Evolutionary conservation across 305 asterid species (phyloP).

Genomic region (Fraxinus paxiana): DNA sequence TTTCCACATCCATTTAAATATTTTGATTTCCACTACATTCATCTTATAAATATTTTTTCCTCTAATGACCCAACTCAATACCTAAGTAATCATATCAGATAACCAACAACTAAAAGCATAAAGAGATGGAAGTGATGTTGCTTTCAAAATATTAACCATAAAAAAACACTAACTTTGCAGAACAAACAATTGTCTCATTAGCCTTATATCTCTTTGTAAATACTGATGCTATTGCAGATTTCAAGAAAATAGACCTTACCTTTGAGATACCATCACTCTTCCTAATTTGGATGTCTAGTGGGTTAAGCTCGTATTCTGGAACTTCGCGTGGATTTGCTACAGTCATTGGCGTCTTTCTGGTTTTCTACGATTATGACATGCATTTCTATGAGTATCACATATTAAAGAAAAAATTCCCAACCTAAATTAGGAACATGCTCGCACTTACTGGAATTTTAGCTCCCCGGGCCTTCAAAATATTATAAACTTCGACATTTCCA

Average conservation of each 20-base stretch:
- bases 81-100: neutral
- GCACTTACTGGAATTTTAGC: conserved; percentile 76
- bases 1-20: neutral
- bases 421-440: conserved; percentile 15
- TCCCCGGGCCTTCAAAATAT: conserved; percentile 89
- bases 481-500: conserved; percentile 71
- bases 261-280: conserved; percentile 87
- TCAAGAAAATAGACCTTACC: conserved; percentile 43
- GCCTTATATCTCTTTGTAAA: neutral
- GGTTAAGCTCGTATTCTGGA: conserved; percentile 97
- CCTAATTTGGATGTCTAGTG: conserved; percentile 83
- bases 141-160: neutral
- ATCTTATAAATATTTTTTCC: neutral
- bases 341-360: conserved; percentile 92
- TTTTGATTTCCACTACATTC: neutral
- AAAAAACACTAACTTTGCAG: neutral
- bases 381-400: conserved; percentile 24
- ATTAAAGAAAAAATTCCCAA: conserved; percentile 17
- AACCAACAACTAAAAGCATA: neutral
- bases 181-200: neutral
- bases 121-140: conserved; percentile 4
- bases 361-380: conserved; percentile 57
- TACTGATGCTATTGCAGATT: neutral
- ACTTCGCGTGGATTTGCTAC: conserved; percentile 94
- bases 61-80: neutral